Evolutionary conservation across 2,329 filamentous ascomycete species (phyloP), one percentile per base, ranked within the genome.

Genomic region (Fusarium ramigenum): DNA sequence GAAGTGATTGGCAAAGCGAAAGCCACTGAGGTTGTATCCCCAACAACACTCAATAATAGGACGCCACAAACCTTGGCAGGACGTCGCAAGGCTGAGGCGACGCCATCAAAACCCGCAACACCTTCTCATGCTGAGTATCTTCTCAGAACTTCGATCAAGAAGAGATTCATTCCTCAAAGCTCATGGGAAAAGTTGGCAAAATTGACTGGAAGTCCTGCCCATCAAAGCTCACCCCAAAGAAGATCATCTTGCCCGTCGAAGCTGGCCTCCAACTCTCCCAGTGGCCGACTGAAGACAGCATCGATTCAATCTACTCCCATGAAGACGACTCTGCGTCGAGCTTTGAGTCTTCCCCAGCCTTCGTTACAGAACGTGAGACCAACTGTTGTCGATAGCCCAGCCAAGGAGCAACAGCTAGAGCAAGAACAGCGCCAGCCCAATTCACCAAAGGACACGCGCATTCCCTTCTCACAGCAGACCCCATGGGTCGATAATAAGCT

Each of bases 391-490:
- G 23, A 54, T 47, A 28, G 32, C 23, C 40, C 46, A 7, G 25
- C 37, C 14, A 28, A 40, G 16, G 43, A 57, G 10, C 36, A 18
- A 34, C 47, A 39, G 18, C 11, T 47, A 15, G 32, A 32, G 25
- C 49, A 43, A n/a, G 42, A 56, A 39, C 28, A 49, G 32, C 43
- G 39, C 43, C 53, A 52, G 14, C 28, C 43, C 14, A 34, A 21
- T n/a, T 30, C 53, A 23, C 62, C 63, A 37, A 56, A 52, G 49
- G 39, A 54, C 23, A 14, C n/a, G 9, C 60, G 53, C 43, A 30
- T 79, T 46, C 42, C 69, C 14, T 47, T 62, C 36, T 79, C 77
- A 16, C 75, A 79, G 28, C 77, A 79, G 47, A 79, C 75, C 25
- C 77, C 77, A 25, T 79, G 77, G 77, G 69, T 66, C 11, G 40